A percentile compares a stretch with the other conserved stretches of the same genome.
Evolutionary conservation across 257 asterid genomes (phyloP).

Genomic region (Galeopsis tetrahit): DNA sequence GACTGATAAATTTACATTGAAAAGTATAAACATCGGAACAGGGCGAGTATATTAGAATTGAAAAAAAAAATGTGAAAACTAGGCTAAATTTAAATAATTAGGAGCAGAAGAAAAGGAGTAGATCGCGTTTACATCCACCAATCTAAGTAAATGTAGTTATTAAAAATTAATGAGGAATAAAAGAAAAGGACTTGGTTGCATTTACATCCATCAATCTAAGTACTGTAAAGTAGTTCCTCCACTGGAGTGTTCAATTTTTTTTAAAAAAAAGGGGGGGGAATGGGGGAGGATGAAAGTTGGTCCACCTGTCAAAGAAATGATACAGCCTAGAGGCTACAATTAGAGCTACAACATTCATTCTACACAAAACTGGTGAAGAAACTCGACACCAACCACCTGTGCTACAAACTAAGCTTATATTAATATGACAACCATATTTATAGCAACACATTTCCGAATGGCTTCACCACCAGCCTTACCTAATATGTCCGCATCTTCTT

Average conservation of each 20-base stretch:
- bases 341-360: slow-evolving; percentile 44
- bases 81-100: slow-evolving; percentile 18
- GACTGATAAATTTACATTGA: too few relatives aligned
- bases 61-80: too few relatives aligned
- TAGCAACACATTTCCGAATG: neutral
- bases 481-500: slow-evolving; percentile 11
- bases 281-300: too few relatives aligned
- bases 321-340: slow-evolving; percentile 51
- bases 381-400: too few relatives aligned
- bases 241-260: neutral
- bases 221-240: neutral
- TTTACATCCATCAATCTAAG: too few relatives aligned
- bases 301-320: slow-evolving; percentile 32
- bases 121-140: slow-evolving; percentile 41
- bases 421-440: neutral
- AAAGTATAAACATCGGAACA: too few relatives aligned
- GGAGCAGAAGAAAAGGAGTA: slow-evolving; percentile 24
- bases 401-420: too few relatives aligned
- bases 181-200: too few relatives aligned
- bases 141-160: slow-evolving; percentile 24
- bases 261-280: neutral
- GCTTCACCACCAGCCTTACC: slow-evolving; percentile 22
- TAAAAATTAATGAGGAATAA: neutral
- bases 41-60: too few relatives aligned
- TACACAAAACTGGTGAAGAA: slow-evolving; percentile 44